Base-by-base conservation (phyloP, 2,329 filamentous ascomycete species). In the Alternaria arborescens region DNA sequence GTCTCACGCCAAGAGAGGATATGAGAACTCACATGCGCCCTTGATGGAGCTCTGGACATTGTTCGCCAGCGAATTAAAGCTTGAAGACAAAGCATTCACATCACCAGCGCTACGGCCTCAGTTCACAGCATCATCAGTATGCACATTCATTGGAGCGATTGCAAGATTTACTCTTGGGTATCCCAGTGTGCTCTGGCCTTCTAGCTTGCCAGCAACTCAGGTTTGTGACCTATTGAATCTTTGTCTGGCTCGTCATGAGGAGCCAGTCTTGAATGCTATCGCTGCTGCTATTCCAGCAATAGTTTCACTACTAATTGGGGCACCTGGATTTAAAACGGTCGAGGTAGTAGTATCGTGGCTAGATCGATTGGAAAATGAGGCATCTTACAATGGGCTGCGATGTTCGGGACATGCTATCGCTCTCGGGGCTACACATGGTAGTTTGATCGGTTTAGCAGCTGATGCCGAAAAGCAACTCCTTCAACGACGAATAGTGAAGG, bases 121-220 rank as follows among this genome's bases (percentile, higher is more conserved):
- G 58, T 81, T 91, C 22, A 82, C 91, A 4, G 86, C 87, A 26
- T 88, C 90, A 68, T 86, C 87, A 0, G 82, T 83, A 14, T 85
- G 87, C 66, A 81, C 80, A n/a, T 80, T 92, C 1, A 80, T 90
- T 11, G 74, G 70, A 32, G 65, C 70, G 20, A 65, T 77, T 46
- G 67, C 71, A 8, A 56, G 52, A 16, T 60, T 74, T 47, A 71
- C 66, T 4, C 59, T 28, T 18, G 38, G 24, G 5, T 22, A 62
- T 12, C 24, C 60, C 10, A 56, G 47, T 28, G 32, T 62, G 1
- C 26, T 52, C 6, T 61, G 55, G 57, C 42, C 40, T 34, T 30
- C 56, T 20, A 18, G 52, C 7, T 40, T 74, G 18, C 69, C 71
- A 8, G 57, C 55, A 11, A 24, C 50, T 8, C 63, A 73, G 18